phyloP scores from a whole-genome alignment of 768 basidiomycete genomes.

The Leccinum subgranulosum region DNA sequence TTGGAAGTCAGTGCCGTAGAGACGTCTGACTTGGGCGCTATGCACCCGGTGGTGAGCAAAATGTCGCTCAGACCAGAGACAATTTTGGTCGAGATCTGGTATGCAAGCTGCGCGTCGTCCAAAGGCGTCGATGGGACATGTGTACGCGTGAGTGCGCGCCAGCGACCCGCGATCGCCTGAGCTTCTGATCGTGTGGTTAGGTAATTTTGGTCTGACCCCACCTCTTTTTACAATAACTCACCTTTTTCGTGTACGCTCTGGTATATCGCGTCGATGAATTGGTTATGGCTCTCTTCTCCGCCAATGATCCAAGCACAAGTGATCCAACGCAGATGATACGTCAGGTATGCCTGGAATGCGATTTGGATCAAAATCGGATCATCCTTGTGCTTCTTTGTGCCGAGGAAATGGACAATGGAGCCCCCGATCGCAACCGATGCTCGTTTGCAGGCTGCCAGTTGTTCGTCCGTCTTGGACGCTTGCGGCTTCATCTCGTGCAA shows the following conservation, averaged over 20 bases:
- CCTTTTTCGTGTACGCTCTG: constrained; percentile 34
- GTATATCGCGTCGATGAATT: constrained; percentile 31
- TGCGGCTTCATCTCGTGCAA: constrained; percentile 16
- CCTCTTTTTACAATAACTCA: constrained; percentile 14
- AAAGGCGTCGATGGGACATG: constrained; percentile 25
- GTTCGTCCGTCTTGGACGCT: constrained; percentile 18
- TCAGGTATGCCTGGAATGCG: constrained; percentile 32
- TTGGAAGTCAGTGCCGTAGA: constrained; percentile 38
- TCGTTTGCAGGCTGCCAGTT: constrained; percentile 22
- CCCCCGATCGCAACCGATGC: constrained; percentile 20
- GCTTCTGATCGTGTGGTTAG: constrained; percentile 31
- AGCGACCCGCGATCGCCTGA: constrained; percentile 43
- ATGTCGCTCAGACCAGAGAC: constrained; percentile 28
- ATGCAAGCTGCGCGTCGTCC: constrained; percentile 22
- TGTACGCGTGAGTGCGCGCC: constrained; percentile 40
- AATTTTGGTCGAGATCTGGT: constrained; percentile 23
- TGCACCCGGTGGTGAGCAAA: constrained; percentile 28
- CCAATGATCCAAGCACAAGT: constrained; percentile 28
- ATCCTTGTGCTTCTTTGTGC: constrained; percentile 28
- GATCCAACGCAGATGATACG: constrained; percentile 28
- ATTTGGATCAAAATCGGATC: constrained; percentile 38
- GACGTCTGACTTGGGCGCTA: constrained; percentile 23
- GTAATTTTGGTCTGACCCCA: not conserved
- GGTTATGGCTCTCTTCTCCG: constrained; percentile 22
- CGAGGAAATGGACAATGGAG: constrained; percentile 25